These are phyloP conservation scores for Sporisorium scitamineum DNA, from an alignment of 1,284 basidiomycete species.

Conservation along the genomic window DNA sequence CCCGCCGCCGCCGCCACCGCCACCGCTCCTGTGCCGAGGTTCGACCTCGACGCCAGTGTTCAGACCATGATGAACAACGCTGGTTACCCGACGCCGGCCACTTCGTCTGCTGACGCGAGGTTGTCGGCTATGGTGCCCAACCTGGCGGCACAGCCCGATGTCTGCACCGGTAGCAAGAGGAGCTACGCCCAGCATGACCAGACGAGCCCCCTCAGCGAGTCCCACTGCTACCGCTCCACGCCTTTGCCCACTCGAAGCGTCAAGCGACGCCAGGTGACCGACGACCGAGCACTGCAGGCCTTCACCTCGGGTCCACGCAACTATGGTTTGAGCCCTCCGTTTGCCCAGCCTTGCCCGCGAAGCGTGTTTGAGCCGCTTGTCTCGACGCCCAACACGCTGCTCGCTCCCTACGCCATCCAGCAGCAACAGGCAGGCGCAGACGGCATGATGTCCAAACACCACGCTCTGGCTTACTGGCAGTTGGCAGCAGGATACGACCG, in stretches of 20 bases:
- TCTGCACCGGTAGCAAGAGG: constrained; percentile 31
- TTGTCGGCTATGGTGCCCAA: constrained; percentile 3
- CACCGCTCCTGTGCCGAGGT: constrained; percentile 12
- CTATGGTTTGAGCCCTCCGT: constrained; percentile 46
- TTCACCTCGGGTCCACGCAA: constrained; percentile 27
- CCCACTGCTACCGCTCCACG: constrained; percentile 26
- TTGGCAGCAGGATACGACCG: constrained; percentile 49
- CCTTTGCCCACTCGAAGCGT: constrained; percentile 38
- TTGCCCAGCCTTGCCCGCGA: constrained; percentile 45
- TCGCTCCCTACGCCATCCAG: constrained; percentile 44
- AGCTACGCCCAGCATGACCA: constrained; percentile 28
- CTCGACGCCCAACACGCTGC: constrained; percentile 53
- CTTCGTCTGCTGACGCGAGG: constrained; percentile 30
- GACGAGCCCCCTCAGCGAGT: constrained; percentile 35
- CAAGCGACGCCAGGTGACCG: constrained; percentile 38
- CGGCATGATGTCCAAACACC: constrained; percentile 31
- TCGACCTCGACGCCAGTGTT: constrained; percentile 29
- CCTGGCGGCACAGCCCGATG: constrained; percentile 11
- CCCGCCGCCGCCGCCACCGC: constrained; percentile 1
- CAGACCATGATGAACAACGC: constrained; percentile 38
- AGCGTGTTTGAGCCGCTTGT: constrained; percentile 52
- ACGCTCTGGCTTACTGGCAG: constrained; percentile 53
- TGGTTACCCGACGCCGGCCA: constrained; percentile 34
- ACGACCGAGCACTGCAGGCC: constrained; percentile 23
- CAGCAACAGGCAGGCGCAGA: constrained; percentile 26